Conservation (phyloP, 2,329 filamentous ascomycete genomes). For the Meredithiella fracta region DNA sequence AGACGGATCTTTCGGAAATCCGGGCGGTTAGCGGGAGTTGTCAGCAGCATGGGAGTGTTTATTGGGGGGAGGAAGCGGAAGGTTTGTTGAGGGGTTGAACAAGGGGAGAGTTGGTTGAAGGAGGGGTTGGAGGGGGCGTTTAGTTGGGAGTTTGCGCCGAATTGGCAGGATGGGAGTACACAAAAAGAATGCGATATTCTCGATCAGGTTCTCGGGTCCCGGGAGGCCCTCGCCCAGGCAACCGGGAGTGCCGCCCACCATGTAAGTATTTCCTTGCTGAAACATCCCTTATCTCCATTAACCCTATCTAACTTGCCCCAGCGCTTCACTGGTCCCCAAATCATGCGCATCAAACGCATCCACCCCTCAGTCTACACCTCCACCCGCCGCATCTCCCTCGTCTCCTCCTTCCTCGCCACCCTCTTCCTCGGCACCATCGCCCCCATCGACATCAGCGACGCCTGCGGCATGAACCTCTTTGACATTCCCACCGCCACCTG, state of each 20-base stretch:
- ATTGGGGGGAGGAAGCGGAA: conserved; percentile 64
- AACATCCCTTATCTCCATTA: neutral
- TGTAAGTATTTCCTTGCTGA: conserved; percentile 35
- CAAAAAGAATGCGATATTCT: conserved; percentile 83
- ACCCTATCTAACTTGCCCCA: conserved; percentile 21
- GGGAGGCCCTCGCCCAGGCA: conserved; percentile 52
- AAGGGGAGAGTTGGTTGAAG: conserved; percentile 38
- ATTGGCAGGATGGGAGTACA: conserved; percentile 96
- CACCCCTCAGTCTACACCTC: conserved; percentile 65
- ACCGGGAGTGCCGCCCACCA: conserved; percentile 94
- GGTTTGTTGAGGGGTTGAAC: conserved; percentile 44
- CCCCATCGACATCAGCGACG: conserved; percentile 84
- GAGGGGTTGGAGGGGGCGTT: conserved; percentile 60
- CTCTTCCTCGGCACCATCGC: conserved; percentile 73
- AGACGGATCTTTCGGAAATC: conserved; percentile 50
- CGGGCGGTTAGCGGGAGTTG: conserved; percentile 78
- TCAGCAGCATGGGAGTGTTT: conserved; percentile 96
- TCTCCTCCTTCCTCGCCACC: conserved; percentile 89
- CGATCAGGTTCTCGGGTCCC: conserved; percentile 51
- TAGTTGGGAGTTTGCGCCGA: conserved; percentile 74
- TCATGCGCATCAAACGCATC: conserved; percentile 68
- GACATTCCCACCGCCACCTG: conserved; percentile 62
- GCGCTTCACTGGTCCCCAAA: conserved; percentile 96
- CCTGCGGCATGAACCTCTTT: conserved; percentile 94
- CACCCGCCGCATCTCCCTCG: conserved; percentile 75